These are phyloP conservation scores for Dichomitus squalens DNA, from an alignment of 1,284 basidiomycete species.

Conservation along the genomic window DNA sequence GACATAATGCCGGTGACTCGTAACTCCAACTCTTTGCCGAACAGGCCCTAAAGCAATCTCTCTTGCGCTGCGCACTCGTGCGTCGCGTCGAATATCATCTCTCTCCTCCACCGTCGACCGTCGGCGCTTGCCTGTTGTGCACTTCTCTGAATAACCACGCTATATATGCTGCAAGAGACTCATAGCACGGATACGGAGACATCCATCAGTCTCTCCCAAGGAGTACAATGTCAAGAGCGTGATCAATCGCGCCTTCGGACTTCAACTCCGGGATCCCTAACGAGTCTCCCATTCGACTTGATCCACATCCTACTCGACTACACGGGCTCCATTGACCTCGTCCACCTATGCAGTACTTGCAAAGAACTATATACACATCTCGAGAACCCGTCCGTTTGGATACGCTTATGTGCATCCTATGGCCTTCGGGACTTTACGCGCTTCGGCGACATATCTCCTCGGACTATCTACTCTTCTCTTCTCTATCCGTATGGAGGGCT, in stretches of 20 bases:
- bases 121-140: no score
- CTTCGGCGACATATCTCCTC: constrained; percentile 20
- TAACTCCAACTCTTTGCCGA: no score
- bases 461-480: constrained; percentile 24
- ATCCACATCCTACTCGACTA: constrained; percentile 20
- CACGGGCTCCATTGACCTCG: constrained; percentile 17
- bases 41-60: no score
- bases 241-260: not conserved
- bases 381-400: constrained; percentile 26
- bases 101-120: no score
- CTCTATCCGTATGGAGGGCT: constrained; percentile 27
- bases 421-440: constrained; percentile 20
- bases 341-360: constrained; percentile 25
- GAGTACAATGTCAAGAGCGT: no score
- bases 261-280: not conserved
- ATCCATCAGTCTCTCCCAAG: no score
- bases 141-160: no score
- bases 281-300: constrained; percentile 23
- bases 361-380: constrained; percentile 15
- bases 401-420: constrained; percentile 18
- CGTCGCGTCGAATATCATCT: no score
- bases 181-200: no score
- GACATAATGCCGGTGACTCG: no score
- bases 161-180: no score
- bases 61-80: no score